These are phyloP conservation scores for Huntiella omanensis DNA, from an alignment of 2,329 filamentous ascomycete genomes.

Conservation along the genomic window DNA sequence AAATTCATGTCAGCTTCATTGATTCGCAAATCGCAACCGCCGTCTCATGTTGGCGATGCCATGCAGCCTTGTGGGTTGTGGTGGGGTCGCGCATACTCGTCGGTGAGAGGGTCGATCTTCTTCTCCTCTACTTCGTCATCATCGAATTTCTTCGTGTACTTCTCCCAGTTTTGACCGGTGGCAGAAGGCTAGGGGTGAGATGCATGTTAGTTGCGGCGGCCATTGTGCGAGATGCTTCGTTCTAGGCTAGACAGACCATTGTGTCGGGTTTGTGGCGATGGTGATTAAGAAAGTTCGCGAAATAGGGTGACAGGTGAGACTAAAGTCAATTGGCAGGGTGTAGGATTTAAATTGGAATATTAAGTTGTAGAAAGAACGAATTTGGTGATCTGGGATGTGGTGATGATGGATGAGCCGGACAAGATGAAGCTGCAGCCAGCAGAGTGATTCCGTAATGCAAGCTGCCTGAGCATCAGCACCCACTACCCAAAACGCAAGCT, in stretches of 20 bases:
- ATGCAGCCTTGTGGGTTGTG: constrained; percentile 14
- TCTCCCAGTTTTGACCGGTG: constrained; percentile 90
- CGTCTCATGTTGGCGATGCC: constrained; percentile 10
- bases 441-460: constrained; percentile 10
- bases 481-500: not conserved
- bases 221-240: not conserved
- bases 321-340: not conserved
- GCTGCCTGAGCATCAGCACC: constrained; percentile 6
- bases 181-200: constrained; percentile 57
- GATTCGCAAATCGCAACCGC: not conserved
- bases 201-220: not conserved
- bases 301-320: not conserved
- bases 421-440: constrained; percentile 3
- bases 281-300: not conserved
- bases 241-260: constrained; percentile 2
- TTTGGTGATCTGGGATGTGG: not conserved
- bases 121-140: constrained; percentile 98
- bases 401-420: not conserved
- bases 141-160: constrained; percentile 92
- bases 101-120: constrained; percentile 93
- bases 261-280: constrained; percentile 2
- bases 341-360: not conserved
- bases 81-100: constrained; percentile 50
- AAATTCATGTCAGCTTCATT: constrained; percentile 12
- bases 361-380: not conserved